Evolutionary conservation across 441 rosid genomes (phyloP), one percentile per base, ranked within the genome.

Genomic region (Mallotus japonicus): DNA sequence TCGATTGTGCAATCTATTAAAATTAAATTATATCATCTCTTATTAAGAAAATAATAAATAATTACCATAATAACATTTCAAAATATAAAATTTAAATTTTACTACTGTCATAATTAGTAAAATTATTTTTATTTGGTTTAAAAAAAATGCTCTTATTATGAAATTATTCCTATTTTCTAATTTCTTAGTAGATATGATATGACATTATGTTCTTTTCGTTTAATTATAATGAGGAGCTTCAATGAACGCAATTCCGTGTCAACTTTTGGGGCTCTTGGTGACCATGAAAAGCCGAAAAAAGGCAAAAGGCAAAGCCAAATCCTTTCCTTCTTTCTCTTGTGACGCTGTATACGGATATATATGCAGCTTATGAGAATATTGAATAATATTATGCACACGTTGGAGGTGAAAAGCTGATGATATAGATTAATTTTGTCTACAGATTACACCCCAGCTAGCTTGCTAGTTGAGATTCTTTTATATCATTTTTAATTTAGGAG

Each of bases 201-300:
- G 46, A 42, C 46, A 8, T 42, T 42, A 42, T 42, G 46, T 42
- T 42, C 46, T 8, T 42, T 42, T 42, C 1, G 46, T 6, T 42
- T 3, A 3, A 42, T 42, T 42, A 4, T 5, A 5, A 3, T 42
- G 46, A 8, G 49, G 13, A 7, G 49, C 11, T 0, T 8, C 49
- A 53, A 57, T 75, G 70, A 60, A 49, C 58, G 58, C 49, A 75
- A 67, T 73, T 69, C 74, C 78, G 67, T 62, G 73, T 83, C 69
- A 70, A 75, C 37, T 69, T 37, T 77, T 77, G 66, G 51, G 74
- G n/a, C 78, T 71, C 72, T 58, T 71, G 70, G 71, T 44, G 85
- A 12, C 67, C 11, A 54, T 44, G 75, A 68, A 71, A 78, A 66
- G 81, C 73, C 74, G 47, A 24, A 70, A 76, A 68, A 70, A 61